Evolutionary conservation across 2,329 filamentous ascomycete genomes (phyloP), one percentile per base, ranked within the genome.

Genomic region (Drechslera avenae): DNA sequence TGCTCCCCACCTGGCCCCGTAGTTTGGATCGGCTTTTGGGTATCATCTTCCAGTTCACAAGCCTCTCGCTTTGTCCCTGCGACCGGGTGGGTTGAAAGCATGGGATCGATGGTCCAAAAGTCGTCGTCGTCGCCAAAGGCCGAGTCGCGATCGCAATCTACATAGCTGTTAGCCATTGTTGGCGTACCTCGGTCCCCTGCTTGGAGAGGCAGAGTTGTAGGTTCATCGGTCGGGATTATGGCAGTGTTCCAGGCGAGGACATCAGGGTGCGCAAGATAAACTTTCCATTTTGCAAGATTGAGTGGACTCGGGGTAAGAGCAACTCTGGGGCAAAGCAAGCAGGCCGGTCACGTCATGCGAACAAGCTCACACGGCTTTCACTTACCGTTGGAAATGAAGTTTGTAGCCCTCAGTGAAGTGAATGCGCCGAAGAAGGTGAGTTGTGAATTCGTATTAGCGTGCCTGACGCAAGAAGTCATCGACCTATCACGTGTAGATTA

Each of bases 61-160:
- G 60, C 65, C 56, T 57, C 56, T 48, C 69, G 68, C 63, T 73
- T 73, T 51, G 64, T 63, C 28, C 68, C 69, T 50, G 66, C 66
- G 40, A 69, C 52, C 28, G 63, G 48, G n/a, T 62, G 57, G 21
- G 58, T 50, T 21, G 62, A 47, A 46, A 67, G 65, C 68, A 71
- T 71, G 43, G 64, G 50, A 55, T 64, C 57, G 40, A 51, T 42
- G 41, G 43, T 56, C 51, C 57, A 56, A 50, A 64, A 60, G 48
- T 58, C 46, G 39, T 66, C 64, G 53, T 72, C 63, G 50, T 62
- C 67, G 42, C 62, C 67, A 63, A 66, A 70, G 39, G 67, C 59
- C 32, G 66, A 69, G 35, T 70, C 67, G 63, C 57, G 54, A 51
- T 71, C 66, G 57, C 57, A 52, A 51, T 64, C 68, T 71, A 48